A percentile compares a stretch with the other conserved stretches of the same genome.
These are phyloP conservation scores for Acer negundo DNA, from an alignment of 345 rosid genomes.

Conservation along the genomic window DNA sequence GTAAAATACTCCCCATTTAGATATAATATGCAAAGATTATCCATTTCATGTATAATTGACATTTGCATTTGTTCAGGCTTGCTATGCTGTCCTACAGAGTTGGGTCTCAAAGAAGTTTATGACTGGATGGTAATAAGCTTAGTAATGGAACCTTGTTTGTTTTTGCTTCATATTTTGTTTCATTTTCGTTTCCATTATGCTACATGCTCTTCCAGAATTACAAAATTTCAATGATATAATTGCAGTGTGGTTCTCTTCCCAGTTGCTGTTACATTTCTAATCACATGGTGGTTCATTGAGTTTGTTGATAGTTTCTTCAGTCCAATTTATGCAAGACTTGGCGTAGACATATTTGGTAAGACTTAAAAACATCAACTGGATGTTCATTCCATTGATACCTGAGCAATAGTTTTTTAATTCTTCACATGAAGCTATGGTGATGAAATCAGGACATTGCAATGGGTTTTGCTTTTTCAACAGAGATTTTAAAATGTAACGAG, in stretches of 20 bases:
- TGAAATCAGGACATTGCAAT: background rate
- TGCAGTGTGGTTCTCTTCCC: slow-evolving; percentile 89
- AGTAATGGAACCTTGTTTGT: background rate
- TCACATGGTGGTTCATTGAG: slow-evolving; percentile 87
- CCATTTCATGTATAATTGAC: background rate
- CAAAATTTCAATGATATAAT: slow-evolving; percentile 25
- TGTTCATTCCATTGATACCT: background rate
- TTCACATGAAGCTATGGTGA: background rate
- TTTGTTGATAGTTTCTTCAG: slow-evolving; percentile 90
- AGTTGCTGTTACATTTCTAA: slow-evolving; percentile 76
- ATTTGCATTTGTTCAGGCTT: slow-evolving; percentile 58
- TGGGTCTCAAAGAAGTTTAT: slow-evolving; percentile 94
- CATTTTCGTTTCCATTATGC: background rate
- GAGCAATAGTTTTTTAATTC: background rate
- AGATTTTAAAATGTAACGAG: background rate
- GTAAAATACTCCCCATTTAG: background rate
- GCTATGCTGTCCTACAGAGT: slow-evolving; percentile 81
- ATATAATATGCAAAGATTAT: background rate
- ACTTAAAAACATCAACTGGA: slow-evolving; percentile 3
- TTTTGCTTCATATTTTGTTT: background rate
- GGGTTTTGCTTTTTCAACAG: background rate
- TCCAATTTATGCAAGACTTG: slow-evolving; percentile 75
- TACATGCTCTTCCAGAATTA: background rate
- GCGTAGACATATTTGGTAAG: slow-evolving; percentile 80
- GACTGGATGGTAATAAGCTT: slow-evolving; percentile 73